Conservation (phyloP, 768 basidiomycete genomes). For the Inosperma sp. region DNA sequence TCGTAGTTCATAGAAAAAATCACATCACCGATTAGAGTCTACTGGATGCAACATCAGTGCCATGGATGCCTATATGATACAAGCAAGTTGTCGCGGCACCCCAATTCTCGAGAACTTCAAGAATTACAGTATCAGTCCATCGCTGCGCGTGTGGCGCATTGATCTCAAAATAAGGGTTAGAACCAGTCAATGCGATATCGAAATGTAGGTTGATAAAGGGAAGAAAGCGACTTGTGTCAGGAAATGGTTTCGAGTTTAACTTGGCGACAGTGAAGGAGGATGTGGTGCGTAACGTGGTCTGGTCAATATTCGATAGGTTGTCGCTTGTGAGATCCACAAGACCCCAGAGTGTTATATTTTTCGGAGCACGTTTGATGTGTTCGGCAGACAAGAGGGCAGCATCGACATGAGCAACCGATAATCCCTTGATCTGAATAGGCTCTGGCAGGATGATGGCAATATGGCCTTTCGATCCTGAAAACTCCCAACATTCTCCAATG, state of each 20-base stretch:
- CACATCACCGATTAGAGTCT: neutral
- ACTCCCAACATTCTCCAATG: neutral
- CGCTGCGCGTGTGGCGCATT: too few relatives aligned
- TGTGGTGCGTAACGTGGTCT: neutral
- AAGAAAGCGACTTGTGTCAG: neutral
- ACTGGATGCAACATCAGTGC: neutral
- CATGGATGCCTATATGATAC: neutral
- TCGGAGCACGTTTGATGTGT: neutral
- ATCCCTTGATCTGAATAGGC: neutral
- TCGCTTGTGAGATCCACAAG: neutral
- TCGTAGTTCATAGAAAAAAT: neutral
- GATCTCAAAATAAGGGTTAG: neutral
- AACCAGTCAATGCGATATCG: neutral
- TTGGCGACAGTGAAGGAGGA: neutral
- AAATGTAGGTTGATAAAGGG: neutral
- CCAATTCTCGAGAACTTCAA: neutral
- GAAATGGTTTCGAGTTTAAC: too few relatives aligned
- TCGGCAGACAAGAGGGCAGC: neutral
- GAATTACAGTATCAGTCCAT: neutral
- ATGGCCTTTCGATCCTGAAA: neutral
- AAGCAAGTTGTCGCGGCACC: neutral
- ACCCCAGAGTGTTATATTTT: neutral
- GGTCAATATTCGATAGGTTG: neutral
- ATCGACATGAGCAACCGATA: neutral
- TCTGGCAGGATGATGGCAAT: neutral